Evolutionary conservation across 83 land plant species (phyloP).

Genomic region (Picea mariana): DNA sequence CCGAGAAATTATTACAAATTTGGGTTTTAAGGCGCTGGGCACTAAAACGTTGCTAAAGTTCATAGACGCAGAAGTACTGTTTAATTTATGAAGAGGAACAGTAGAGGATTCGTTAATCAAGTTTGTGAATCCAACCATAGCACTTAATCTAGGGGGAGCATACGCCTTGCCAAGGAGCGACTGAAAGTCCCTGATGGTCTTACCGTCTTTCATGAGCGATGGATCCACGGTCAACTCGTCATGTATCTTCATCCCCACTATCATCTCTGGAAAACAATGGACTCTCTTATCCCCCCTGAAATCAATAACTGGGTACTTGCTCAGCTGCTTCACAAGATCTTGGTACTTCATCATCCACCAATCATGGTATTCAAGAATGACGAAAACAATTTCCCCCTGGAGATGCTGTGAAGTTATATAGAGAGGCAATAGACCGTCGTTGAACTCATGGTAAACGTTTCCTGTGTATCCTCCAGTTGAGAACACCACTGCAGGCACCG

Average conservation of each 20-base stretch:
- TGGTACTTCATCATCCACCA: conserved; percentile 70
- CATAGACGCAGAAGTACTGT: no score
- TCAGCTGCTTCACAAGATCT: conserved; percentile 38
- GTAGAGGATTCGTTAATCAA: no score
- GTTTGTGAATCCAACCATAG: neutral
- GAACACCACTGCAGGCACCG: no score
- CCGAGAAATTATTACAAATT: no score
- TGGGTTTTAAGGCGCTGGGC: no score
- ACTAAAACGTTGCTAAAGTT: no score
- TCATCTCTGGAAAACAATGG: conserved; percentile 59
- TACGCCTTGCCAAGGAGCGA: conserved; percentile 46
- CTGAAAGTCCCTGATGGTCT: conserved; percentile 43
- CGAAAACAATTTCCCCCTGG: no score
- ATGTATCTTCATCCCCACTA: conserved; percentile 53
- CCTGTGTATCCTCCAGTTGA: no score
- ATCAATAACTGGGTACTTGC: conserved; percentile 42
- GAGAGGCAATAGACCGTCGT: no score
- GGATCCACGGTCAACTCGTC: conserved; percentile 44
- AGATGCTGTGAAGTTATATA: no score
- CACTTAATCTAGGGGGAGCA: neutral
- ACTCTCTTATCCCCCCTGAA: conserved; percentile 30
- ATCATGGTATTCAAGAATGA: neutral
- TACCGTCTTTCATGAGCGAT: neutral
- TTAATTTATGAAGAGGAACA: no score
- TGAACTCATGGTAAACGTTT: no score